These are phyloP conservation scores for Perkinsus chesapeaki DNA, from an alignment of 169 alveolate species.

Conservation along the genomic window DNA sequence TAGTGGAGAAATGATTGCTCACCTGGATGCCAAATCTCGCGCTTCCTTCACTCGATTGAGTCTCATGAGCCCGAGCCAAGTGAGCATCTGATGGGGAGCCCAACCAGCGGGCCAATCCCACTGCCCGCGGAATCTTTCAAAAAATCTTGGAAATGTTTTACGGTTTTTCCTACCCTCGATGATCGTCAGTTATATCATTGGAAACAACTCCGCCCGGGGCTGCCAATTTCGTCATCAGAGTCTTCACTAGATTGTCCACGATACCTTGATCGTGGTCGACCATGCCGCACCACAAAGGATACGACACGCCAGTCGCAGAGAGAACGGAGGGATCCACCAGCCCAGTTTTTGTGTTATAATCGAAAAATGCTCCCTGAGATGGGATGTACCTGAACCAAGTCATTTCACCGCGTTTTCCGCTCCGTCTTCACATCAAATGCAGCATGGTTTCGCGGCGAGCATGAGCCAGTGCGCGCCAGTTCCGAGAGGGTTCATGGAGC, in stretches of 20 bases:
- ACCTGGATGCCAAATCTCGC: neutral
- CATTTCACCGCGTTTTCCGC: neutral
- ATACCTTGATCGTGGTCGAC: neutral
- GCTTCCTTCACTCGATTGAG: neutral
- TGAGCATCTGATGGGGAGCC: neutral
- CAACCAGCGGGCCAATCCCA: conserved; percentile 1
- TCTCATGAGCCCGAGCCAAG: neutral
- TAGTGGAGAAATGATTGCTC: neutral
- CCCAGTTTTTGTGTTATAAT: neutral
- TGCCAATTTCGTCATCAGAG: neutral
- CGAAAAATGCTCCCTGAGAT: neutral
- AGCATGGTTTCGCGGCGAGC: neutral
- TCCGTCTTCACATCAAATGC: neutral
- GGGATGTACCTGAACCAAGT: neutral
- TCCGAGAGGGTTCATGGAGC: neutral
- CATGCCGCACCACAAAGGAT: neutral
- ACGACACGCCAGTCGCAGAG: neutral
- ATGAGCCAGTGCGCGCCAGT: neutral
- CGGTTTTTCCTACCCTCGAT: neutral
- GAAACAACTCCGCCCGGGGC: neutral
- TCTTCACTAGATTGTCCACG: neutral
- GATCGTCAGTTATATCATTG: neutral
- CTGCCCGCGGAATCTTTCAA: neutral
- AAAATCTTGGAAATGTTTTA: no score
- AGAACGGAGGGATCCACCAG: neutral